These are phyloP conservation scores for Fibroporia radiculosa DNA, from an alignment of 768 basidiomycete genomes.

Conservation along the genomic window DNA sequence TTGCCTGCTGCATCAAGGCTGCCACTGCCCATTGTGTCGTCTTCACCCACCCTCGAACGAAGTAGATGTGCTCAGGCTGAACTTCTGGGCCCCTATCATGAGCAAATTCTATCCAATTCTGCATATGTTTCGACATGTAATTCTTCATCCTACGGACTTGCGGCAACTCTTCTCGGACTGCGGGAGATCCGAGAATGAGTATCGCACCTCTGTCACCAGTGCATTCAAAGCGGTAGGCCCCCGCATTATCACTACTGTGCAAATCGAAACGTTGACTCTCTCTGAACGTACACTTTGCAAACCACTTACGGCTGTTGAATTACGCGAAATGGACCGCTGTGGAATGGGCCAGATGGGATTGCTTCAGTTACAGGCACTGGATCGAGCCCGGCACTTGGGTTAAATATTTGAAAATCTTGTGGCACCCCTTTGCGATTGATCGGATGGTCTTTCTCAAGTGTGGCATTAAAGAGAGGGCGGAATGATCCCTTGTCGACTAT, in stretches of 20 bases:
- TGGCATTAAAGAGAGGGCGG: constrained; percentile 9
- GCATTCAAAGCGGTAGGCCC: constrained; percentile 6
- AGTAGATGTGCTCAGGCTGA: constrained; percentile 5
- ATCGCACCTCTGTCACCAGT: constrained; percentile 7
- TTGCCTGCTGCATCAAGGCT: constrained; percentile 3
- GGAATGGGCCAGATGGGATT: background rate
- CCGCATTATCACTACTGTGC: background rate
- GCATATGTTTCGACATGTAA: constrained; percentile 7
- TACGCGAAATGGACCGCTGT: background rate
- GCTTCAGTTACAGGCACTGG: background rate
- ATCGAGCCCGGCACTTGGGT: background rate
- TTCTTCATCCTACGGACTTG: constrained; percentile 3
- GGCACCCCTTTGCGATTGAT: constrained; percentile 1
- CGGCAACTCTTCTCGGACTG: constrained; percentile 2
- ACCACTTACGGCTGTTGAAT: background rate
- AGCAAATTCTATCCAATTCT: constrained; percentile 5
- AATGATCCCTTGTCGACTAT: constrained; percentile 8
- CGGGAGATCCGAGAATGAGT: constrained; percentile 1
- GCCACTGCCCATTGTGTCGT: constrained; percentile 9
- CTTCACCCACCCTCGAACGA: constrained; percentile 12
- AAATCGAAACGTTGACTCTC: background rate
- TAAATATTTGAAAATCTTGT: constrained; percentile 5
- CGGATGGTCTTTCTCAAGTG: background rate
- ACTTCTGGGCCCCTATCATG: background rate
- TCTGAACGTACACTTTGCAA: background rate